Base-by-base conservation (phyloP, 768 basidiomycete species). In the Candolleomyces efflorescens region DNA sequence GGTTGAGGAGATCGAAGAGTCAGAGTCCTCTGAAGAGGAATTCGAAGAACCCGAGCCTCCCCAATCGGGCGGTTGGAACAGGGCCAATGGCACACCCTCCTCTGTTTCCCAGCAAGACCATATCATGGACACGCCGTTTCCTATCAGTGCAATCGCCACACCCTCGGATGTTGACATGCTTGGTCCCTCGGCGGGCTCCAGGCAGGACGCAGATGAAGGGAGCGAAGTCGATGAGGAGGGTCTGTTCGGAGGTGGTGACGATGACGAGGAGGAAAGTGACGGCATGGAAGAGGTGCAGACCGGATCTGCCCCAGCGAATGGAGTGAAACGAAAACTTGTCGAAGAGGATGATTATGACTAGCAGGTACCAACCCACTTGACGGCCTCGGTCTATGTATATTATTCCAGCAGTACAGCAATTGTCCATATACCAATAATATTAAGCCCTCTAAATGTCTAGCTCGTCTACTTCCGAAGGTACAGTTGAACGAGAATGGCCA, bases 311-410 rank as follows among this genome's bases (percentile, higher is more conserved):
- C 59, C 61, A 1, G 72, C 78, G 11, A 86, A 86, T 59, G 90
- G 87, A 22, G 75, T 84, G 51, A 91, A 90, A 68, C 79, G 91
- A 41, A 91, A 92, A 69, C 72, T 92, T 49, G 86, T 91, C 2
- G 91, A 93, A 67, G 91, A 92, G 64, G 90, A 93, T 61, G 91
- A 93, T 65, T 93, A 93, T 61, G 90, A 92, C 68, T 90, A 74
- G 68, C 39, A 26, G 11, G 13, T 37, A 54, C 17, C 20, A 54
- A 22, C 20, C 59, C 50, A 46, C 23, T 5, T 37, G 44, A 39
- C 26, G 43, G 15, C 39, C 15, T 6, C 18, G 15, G 17, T 53
- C 53, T 48, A 54, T 64, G 61, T 62, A 60, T 55, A 45, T 59
- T 27, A 55, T 50, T 60, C 56, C 46, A 62, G n/a, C 46, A 63